Conservation (phyloP, 495 filamentous ascomycete genomes). For the Jackrogersella multiformis region DNA sequence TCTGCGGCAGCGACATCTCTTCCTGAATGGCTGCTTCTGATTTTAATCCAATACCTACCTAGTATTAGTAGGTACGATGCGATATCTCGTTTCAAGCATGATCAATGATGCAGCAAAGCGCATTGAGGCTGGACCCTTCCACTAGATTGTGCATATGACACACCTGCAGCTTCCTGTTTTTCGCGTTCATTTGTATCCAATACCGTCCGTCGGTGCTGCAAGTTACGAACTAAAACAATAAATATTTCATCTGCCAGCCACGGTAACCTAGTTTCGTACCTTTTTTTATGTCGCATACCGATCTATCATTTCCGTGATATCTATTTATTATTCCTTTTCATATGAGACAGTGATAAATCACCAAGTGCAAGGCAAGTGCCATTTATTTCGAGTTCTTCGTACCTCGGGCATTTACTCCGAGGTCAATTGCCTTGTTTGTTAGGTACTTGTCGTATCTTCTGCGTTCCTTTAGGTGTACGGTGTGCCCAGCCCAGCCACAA, state of each 20-base stretch:
- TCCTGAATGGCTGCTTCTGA: conserved; percentile 22
- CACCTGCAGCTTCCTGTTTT: conserved; percentile 37
- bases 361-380: background rate
- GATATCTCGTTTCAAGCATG: conserved; percentile 27
- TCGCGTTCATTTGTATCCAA: conserved; percentile 22
- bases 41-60: background rate
- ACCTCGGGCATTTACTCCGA: background rate
- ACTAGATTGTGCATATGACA: conserved; percentile 33
- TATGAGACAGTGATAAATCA: conserved; percentile 20
- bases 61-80: conserved; percentile 11
- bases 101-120: conserved; percentile 15
- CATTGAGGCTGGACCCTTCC: conserved; percentile 32
- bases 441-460: background rate
- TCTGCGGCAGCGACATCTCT: conserved; percentile 3
- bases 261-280: background rate
- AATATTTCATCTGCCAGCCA: conserved; percentile 14
- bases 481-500: conserved; percentile 43
- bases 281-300: conserved; percentile 13
- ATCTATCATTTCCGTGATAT: conserved; percentile 4
- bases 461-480: conserved; percentile 10
- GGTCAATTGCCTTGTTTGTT: conserved; percentile 30
- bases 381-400: no score
- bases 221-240: conserved; percentile 8
- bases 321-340: background rate
- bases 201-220: background rate